phyloP scores from a whole-genome alignment of 352 stramenopile species.

The Phytophthora nicotianae region DNA sequence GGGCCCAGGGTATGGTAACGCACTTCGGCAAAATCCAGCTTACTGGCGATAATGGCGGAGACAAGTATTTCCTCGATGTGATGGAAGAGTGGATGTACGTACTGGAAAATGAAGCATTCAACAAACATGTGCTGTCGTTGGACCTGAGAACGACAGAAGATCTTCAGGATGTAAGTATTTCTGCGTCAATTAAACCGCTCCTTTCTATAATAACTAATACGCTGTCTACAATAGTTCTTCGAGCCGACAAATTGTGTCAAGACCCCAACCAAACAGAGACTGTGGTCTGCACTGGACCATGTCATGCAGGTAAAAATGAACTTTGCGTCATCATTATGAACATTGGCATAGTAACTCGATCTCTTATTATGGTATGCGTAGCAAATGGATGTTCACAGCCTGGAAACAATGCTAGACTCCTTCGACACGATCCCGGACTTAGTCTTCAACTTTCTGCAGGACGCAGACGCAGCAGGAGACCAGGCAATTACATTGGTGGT shows the following conservation, averaged over 20 bases:
- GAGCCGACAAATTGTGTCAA: conserved; percentile 76
- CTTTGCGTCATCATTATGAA: background rate
- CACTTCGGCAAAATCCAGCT: conserved; percentile 69
- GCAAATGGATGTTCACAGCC: conserved; percentile 81
- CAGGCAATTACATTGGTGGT: conserved; percentile 82
- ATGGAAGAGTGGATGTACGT: conserved; percentile 91
- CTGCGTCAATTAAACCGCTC: no score
- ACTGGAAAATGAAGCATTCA: conserved; percentile 80
- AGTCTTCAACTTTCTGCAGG: conserved; percentile 85
- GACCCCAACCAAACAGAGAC: conserved; percentile 72
- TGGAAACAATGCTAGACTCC: conserved; percentile 81
- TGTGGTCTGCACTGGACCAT: conserved; percentile 84
- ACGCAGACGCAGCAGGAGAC: conserved; percentile 71
- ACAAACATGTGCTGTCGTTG: conserved; percentile 65
- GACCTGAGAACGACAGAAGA: conserved; percentile 75
- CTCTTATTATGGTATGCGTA: conserved; percentile 22
- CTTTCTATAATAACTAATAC: background rate
- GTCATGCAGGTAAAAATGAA: conserved; percentile 72
- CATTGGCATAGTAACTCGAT: conserved; percentile 10
- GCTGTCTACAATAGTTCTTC: conserved; percentile 61
- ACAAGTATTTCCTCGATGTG: conserved; percentile 64
- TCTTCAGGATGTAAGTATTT: conserved; percentile 58
- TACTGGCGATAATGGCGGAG: conserved; percentile 45
- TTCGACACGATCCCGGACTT: conserved; percentile 89
- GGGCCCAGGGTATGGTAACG: conserved; percentile 60